These are phyloP conservation scores for Trypanosoma rangeli DNA, from an alignment of 208 protist species.

Conservation along the genomic window DNA sequence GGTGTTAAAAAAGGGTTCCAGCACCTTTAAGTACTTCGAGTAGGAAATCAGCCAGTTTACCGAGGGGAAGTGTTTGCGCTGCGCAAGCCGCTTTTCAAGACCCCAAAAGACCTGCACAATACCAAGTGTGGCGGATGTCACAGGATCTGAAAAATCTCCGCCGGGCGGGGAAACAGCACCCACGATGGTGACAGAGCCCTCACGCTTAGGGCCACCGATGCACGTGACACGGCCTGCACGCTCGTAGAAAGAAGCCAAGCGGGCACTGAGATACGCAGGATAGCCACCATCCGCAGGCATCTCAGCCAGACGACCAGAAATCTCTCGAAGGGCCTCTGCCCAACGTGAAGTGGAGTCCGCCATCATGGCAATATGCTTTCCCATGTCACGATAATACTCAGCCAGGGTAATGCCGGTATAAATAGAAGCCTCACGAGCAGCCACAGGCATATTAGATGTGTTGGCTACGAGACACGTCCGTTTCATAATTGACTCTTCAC, in stretches of 20 bases:
- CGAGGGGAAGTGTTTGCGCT: conserved; percentile 99
- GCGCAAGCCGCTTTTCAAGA: conserved; percentile 99
- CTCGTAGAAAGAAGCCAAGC: conserved; percentile 99
- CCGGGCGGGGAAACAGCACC: conserved; percentile 99
- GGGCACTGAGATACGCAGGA: conserved; percentile 99
- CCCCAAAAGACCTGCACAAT: conserved; percentile 99
- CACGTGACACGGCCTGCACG: conserved; percentile 94
- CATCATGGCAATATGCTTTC: conserved; percentile 99
- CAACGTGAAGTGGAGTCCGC: conserved; percentile 99
- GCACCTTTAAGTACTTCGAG: conserved; percentile 98
- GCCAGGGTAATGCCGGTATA: conserved; percentile 99
- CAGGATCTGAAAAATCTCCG: conserved; percentile 99
- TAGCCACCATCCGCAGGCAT: conserved; percentile 99
- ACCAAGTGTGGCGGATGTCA: conserved; percentile 98
- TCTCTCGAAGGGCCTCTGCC: conserved; percentile 99
- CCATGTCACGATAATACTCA: conserved; percentile 99
- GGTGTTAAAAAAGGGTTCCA: conserved; percentile 98
- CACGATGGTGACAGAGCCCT: conserved; percentile 99
- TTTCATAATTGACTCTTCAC: conserved; percentile 99
- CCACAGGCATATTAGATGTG: conserved; percentile 99
- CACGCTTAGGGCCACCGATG: conserved; percentile 95
- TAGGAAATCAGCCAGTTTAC: conserved; percentile 99
- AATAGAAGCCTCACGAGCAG: conserved; percentile 99
- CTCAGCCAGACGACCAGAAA: conserved; percentile 99
- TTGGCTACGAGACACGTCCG: conserved; percentile 99